Base-by-base conservation (phyloP, 768 basidiomycete species). In the Mycena maculata region DNA sequence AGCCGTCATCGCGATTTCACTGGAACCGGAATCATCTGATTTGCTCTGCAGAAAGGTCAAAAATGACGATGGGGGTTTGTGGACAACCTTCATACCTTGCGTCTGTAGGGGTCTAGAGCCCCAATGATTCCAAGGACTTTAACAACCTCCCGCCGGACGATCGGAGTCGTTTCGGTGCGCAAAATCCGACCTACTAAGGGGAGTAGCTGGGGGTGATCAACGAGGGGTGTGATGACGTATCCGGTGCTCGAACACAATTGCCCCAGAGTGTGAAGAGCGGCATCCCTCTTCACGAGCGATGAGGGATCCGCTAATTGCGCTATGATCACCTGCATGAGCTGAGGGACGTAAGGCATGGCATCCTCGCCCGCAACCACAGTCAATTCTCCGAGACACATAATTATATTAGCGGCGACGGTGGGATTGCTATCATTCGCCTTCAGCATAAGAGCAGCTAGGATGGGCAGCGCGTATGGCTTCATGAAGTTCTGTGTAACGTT, bases 181-280 rank as follows among this genome's bases (percentile, higher is more conserved):
- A 99, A 78, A 72, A 99, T 92, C 66, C 92, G 85, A 65, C 93
- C 92, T 25, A 99, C 82, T 23, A 96, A 84, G 23, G 89, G 91
- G n/a, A 99, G 81, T 3, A 99, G 85, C 70, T 96, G 91, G 10
- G 97, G 96, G 78, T 98, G 88, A 61, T 99, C 95, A 42, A 96
- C 85, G 52, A 98, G 85, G 1, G 98, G 97, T 31, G 90, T 82
- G 68, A 99, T 93, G 23, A 98, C 97, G 73, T 95, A 98, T 60
- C 95, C 96, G 0, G 97, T 96, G 77, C 95, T 96, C 10, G 94
- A 94, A 72, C 96, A 97, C 13, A 99, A 86, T 79, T 98, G 98
- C 2, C 98, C 98, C 23, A 99, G 86, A 0, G 98, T 96, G 66
- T 92, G 92, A 38, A 99, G 81, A 5, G 98, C 96, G 42, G 98